Evolutionary conservation across 2,329 filamentous ascomycete species (phyloP).

Genomic region (Westerdykella aurantiaca): DNA sequence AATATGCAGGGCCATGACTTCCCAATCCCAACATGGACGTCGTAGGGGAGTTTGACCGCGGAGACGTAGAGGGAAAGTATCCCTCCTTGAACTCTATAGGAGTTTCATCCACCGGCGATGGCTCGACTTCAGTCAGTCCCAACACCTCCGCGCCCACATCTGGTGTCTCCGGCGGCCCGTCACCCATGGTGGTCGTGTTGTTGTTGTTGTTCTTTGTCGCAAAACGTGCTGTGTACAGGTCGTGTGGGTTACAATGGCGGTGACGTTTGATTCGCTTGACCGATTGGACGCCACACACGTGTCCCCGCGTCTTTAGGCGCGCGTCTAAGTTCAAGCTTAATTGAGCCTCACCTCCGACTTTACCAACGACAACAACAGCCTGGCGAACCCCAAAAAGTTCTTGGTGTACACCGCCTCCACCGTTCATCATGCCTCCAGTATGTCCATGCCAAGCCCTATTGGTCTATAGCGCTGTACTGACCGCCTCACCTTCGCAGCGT

Average conservation of each 20-base stretch:
- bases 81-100: constrained; percentile 47
- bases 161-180: constrained; percentile 11
- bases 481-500: constrained; percentile 13
- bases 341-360: not conserved
- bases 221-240: not conserved
- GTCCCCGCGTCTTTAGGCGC: too few relatives aligned
- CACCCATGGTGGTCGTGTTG: constrained; percentile 8
- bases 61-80: constrained; percentile 36
- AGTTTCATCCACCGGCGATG: constrained; percentile 66
- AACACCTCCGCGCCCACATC: constrained; percentile 48
- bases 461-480: not conserved
- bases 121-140: constrained; percentile 73
- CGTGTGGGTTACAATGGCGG: constrained; percentile 18
- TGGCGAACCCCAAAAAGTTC: too few relatives aligned
- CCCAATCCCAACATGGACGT: constrained; percentile 52
- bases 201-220: constrained; percentile 2
- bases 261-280: constrained; percentile 29
- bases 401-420: constrained; percentile 14
- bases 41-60: constrained; percentile 24
- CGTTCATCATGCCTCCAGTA: constrained; percentile 52
- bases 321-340: not conserved
- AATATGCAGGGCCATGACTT: constrained; percentile 67
- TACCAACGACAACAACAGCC: too few relatives aligned
- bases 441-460: constrained; percentile 11
- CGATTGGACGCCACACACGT: not conserved